Conservation (phyloP, 345 rosid species). For the Toxicodendron radicans region DNA sequence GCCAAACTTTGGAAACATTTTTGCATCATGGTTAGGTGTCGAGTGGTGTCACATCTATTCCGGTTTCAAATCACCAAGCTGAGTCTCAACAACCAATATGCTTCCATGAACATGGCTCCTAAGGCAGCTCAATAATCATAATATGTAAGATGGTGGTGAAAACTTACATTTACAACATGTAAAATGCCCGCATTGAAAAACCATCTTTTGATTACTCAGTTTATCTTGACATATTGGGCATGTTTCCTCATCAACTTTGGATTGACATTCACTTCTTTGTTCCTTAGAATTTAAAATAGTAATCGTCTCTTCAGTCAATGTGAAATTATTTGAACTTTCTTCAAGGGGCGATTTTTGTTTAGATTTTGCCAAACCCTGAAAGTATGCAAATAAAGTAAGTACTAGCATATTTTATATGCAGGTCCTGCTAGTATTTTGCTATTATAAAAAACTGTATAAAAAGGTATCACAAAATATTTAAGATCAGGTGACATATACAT, state of each 20-base stretch:
- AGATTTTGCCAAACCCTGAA: conserved; percentile 77
- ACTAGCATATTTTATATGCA: background rate
- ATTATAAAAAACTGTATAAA: background rate
- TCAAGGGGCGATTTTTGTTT: conserved; percentile 45
- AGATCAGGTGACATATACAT: background rate
- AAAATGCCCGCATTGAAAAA: conserved; percentile 89
- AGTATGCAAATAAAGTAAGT: conserved; percentile 9
- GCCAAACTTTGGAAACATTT: background rate
- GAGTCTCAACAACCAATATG: background rate
- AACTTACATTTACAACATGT: conserved; percentile 91
- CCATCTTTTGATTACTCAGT: conserved; percentile 81
- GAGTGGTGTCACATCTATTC: background rate
- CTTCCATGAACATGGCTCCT: conserved; percentile 8
- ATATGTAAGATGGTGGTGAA: conserved; percentile 4
- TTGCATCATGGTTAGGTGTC: background rate
- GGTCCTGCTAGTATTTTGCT: too few species aligned
- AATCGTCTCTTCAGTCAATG: conserved; percentile 37
- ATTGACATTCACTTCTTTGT: conserved; percentile 35
- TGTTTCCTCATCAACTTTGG: conserved; percentile 58
- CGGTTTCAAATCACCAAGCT: background rate
- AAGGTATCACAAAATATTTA: background rate
- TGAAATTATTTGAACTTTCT: conserved; percentile 43
- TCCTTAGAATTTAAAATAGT: conserved; percentile 32
- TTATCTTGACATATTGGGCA: conserved; percentile 93
- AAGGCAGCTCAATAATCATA: conserved; percentile 12